phyloP scores from a whole-genome alignment of 2,329 filamentous ascomycete genomes.

The Fusarium sp. region DNA sequence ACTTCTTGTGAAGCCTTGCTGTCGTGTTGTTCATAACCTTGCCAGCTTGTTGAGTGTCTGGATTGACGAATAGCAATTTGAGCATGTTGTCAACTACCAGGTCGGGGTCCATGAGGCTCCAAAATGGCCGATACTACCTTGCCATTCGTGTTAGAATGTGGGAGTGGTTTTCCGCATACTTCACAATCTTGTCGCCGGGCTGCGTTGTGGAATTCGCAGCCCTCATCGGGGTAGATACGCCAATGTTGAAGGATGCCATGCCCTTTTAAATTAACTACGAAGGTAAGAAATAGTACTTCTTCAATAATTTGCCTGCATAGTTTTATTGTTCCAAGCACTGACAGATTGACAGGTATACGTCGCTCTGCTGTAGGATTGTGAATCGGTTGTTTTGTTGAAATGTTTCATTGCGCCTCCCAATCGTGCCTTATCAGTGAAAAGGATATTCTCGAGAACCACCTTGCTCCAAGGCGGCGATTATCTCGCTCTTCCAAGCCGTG shows the following conservation, averaged over 20 bases:
- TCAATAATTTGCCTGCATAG: too few relatives aligned
- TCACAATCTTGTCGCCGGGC: neutral
- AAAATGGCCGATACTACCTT: neutral
- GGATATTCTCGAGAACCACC: too few relatives aligned
- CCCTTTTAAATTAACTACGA: too few relatives aligned
- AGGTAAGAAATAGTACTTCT: too few relatives aligned
- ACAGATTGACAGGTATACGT: too few relatives aligned
- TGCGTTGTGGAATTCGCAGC: neutral
- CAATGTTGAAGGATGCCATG: neutral
- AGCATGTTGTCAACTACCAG: neutral
- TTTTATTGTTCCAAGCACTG: too few relatives aligned
- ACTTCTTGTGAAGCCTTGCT: neutral
- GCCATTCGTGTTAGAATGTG: neutral
- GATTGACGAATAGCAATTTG: neutral
- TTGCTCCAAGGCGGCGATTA: neutral
- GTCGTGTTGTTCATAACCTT: neutral
- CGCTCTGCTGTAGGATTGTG: too few relatives aligned
- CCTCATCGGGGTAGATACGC: neutral
- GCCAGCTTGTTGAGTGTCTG: too few relatives aligned
- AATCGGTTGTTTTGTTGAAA: too few relatives aligned
- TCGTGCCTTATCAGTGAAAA: too few relatives aligned
- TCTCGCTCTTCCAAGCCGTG: neutral
- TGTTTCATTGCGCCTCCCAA: too few relatives aligned
- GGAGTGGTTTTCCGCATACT: neutral
- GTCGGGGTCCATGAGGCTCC: neutral